phyloP scores from a whole-genome alignment of 129 eudicot species.

The Flaveria trinervia region DNA sequence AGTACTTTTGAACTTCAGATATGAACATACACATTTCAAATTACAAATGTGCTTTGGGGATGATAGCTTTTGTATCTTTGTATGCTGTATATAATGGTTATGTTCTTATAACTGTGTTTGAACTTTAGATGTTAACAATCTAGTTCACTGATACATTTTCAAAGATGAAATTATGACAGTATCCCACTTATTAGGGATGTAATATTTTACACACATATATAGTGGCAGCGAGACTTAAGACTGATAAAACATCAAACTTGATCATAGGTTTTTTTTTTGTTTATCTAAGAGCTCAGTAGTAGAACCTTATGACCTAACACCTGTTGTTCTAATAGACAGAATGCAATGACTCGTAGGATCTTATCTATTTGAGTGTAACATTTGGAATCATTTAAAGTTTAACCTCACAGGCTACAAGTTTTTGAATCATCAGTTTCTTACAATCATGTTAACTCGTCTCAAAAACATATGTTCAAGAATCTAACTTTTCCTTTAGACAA shows the following conservation, averaged over 20 bases:
- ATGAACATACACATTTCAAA: constrained; percentile 25
- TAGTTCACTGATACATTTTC: not conserved
- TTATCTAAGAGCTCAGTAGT: too few species aligned
- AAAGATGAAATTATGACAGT: not conserved
- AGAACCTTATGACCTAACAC: too few species aligned
- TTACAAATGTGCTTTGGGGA: not conserved
- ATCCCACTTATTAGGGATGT: too few species aligned
- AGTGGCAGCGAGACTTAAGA: too few species aligned
- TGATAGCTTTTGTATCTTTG: not conserved
- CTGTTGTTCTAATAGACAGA: too few species aligned
- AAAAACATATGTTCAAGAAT: constrained; percentile 20
- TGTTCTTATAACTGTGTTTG: not conserved
- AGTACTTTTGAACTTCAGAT: not conserved
- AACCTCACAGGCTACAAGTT: constrained; percentile 10
- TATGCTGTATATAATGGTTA: constrained; percentile 7
- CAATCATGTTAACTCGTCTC: not conserved
- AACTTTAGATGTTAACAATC: too few species aligned
- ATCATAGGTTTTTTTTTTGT: too few species aligned
- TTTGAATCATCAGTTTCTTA: constrained; percentile 19
- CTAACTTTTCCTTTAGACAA: not conserved
- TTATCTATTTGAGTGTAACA: not conserved
- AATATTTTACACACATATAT: too few species aligned
- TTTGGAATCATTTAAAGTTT: not conserved
- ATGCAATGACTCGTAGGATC: too few species aligned
- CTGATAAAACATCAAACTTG: too few species aligned